phyloP scores from a whole-genome alignment of 345 rosid species.

The Lumnitzera racemosa region DNA sequence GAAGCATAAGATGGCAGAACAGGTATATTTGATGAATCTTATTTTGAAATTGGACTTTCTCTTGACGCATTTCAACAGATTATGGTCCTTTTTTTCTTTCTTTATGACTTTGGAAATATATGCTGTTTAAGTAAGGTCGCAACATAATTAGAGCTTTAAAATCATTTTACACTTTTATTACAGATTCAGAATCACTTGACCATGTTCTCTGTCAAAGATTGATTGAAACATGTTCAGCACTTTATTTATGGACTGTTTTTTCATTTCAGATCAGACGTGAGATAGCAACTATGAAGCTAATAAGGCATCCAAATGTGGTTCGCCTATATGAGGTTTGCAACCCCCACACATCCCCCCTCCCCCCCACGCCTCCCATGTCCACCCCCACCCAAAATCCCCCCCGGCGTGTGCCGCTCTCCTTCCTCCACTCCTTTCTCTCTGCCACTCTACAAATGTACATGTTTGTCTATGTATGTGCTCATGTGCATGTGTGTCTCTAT shows the following conservation, averaged over 20 bases:
- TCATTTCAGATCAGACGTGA: slow-evolving; percentile 70
- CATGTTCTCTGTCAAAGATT: too few species aligned
- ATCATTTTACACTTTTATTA: not conserved
- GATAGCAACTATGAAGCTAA: slow-evolving; percentile 82
- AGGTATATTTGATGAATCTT: slow-evolving; percentile 34
- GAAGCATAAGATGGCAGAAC: slow-evolving; percentile 95
- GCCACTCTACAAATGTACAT: not conserved
- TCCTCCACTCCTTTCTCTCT: not conserved
- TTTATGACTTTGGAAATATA: not conserved
- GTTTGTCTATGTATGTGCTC: too few species aligned
- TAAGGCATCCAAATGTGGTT: slow-evolving; percentile 95
- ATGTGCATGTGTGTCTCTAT: too few species aligned
- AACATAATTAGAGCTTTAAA: too few species aligned
- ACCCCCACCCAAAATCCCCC: too few species aligned
- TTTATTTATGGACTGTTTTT: too few species aligned
- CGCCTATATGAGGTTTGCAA: slow-evolving; percentile 61
- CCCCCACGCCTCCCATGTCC: too few species aligned
- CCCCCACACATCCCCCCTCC: too few species aligned
- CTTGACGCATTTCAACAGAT: too few species aligned
- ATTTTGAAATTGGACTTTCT: not conserved
- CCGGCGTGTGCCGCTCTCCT: slow-evolving; percentile 19
- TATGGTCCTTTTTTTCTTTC: slow-evolving; percentile 7
- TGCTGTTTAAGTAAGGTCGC: too few species aligned
- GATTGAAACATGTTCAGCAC: too few species aligned
- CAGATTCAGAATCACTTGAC: not conserved